phyloP scores from a whole-genome alignment of 345 rosid species.

The Chamaenerion angustifolium region DNA sequence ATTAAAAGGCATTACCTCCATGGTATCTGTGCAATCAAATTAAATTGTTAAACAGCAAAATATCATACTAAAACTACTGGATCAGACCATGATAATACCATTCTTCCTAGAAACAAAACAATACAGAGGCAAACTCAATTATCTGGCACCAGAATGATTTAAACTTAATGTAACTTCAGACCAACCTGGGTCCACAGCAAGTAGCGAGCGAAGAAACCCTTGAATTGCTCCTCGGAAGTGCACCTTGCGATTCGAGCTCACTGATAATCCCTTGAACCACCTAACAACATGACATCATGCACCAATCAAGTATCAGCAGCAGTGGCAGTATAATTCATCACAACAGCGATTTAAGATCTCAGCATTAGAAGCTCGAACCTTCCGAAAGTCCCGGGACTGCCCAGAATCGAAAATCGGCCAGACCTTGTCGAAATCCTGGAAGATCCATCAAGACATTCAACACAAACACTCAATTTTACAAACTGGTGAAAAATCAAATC shows the following conservation, averaged over 20 bases:
- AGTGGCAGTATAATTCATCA: not conserved
- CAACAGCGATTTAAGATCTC: not conserved
- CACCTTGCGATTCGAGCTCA: conserved; percentile 98
- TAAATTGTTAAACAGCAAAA: no score
- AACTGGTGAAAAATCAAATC: not conserved
- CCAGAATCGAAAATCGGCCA: conserved; percentile 99
- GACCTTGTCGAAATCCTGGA: conserved; percentile 93
- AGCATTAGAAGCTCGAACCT: conserved; percentile 27
- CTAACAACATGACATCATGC: conserved; percentile 15
- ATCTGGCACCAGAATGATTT: not conserved
- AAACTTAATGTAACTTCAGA: not conserved
- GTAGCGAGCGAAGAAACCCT: conserved; percentile 99
- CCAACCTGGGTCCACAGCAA: conserved; percentile 96
- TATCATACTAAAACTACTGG: no score
- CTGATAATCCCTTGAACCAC: conserved; percentile 97
- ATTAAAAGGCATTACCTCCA: no score
- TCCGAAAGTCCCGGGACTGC: conserved; percentile 93
- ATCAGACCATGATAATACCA: no score
- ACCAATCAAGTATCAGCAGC: not conserved
- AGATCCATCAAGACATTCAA: no score
- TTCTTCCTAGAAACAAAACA: no score
- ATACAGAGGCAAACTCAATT: no score
- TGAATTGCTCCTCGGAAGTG: conserved; percentile 97
- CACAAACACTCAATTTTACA: not conserved
- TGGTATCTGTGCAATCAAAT: no score